Evolutionary conservation across 169 alveolate species (phyloP).

Genomic region (Blepharisma undulans): DNA sequence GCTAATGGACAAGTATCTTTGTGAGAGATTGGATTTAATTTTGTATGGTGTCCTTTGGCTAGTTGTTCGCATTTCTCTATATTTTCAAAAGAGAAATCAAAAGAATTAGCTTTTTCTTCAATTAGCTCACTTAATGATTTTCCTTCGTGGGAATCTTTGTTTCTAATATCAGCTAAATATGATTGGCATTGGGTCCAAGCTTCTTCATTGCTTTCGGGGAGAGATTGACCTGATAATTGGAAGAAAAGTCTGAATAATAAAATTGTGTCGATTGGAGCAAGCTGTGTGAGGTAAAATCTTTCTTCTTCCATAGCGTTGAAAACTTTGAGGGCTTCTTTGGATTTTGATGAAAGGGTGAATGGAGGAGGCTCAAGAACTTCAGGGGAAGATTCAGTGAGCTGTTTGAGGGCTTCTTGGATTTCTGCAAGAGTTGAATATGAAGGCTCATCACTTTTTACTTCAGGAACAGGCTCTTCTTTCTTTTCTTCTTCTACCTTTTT

Average conservation of each 20-base stretch:
- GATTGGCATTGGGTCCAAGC: not conserved
- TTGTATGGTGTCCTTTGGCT: not conserved
- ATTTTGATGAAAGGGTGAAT: not conserved
- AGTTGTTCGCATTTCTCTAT: not conserved
- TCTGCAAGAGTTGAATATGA: not conserved
- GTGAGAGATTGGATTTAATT: not conserved
- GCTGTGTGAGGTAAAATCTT: not conserved
- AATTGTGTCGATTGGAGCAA: not conserved
- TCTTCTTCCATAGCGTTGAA: not conserved
- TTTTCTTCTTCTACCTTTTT: not conserved
- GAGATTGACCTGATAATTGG: not conserved
- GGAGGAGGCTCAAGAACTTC: not conserved
- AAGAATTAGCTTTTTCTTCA: not conserved
- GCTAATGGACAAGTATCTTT: not conserved
- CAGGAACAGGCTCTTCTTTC: not conserved
- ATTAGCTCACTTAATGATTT: not conserved
- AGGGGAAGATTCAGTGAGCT: not conserved
- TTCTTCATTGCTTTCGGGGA: not conserved
- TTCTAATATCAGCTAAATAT: not conserved
- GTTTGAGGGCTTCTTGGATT: not conserved
- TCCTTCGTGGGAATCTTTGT: not conserved
- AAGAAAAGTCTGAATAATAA: not conserved
- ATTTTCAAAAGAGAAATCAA: not conserved
- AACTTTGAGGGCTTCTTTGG: conserved; percentile 10
- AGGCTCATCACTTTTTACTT: not conserved